A percentile compares a stretch with the other conserved stretches of the same genome.
Conservation (phyloP, 2,329 filamentous ascomycete species). For the Pleomassaria siparia region DNA sequence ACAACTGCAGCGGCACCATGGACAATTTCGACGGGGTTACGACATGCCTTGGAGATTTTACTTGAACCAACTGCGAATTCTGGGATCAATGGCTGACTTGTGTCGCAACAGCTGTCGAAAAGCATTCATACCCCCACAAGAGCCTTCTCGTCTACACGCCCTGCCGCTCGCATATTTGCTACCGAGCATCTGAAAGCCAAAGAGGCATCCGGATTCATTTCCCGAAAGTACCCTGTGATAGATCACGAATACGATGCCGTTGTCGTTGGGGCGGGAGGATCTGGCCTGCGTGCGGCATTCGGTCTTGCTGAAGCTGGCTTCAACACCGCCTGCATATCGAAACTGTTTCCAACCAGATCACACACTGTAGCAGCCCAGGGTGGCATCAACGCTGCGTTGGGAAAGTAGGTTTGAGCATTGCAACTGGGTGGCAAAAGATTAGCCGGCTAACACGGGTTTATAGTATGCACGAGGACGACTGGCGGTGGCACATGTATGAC, state of each 20-base stretch:
- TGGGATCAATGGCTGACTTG: constrained; percentile 33
- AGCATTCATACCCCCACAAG: constrained; percentile 66
- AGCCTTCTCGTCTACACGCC: constrained; percentile 83
- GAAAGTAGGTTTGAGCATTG: constrained; percentile 57
- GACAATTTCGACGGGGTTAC: constrained; percentile 4
- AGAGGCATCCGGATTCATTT: constrained; percentile 85
- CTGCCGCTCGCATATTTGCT: constrained; percentile 81
- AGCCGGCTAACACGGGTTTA: constrained; percentile 6
- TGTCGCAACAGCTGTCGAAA: constrained; percentile 60
- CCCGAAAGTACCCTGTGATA: constrained; percentile 92
- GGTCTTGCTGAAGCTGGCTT: constrained; percentile 86
- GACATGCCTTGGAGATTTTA: not conserved
- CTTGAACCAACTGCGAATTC: not conserved
- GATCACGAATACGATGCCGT: constrained; percentile 99
- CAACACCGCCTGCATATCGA: constrained; percentile 84
- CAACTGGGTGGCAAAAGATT: not conserved
- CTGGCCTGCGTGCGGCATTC: constrained; percentile 80
- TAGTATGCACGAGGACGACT: constrained; percentile 93
- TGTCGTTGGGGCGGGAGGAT: constrained; percentile 82
- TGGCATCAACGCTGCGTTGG: constrained; percentile 84
- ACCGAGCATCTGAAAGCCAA: constrained; percentile 86
- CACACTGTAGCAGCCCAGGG: constrained; percentile 78
- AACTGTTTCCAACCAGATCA: constrained; percentile 82
- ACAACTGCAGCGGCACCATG: constrained; percentile 5
- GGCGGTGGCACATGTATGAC: constrained; percentile 99